These are phyloP conservation scores for Phytophthora citricola DNA, from an alignment of 352 stramenopile genomes.

Conservation along the genomic window DNA sequence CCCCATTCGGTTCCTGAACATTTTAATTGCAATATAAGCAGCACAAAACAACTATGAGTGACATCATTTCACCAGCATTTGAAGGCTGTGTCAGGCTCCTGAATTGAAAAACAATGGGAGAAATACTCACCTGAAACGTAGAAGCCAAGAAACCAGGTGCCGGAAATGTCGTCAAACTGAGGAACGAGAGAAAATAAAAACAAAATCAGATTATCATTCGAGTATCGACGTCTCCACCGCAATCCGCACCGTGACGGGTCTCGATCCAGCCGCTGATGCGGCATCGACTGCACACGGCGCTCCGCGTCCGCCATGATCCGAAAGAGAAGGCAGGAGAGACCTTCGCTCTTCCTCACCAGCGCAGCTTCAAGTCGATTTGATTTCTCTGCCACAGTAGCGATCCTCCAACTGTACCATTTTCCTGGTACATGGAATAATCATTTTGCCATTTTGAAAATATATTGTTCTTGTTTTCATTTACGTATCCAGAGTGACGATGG, in stretches of 20 bases:
- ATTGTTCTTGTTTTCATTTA: neutral
- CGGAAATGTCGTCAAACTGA: constrained; percentile 74
- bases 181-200: neutral
- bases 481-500: constrained; percentile 21
- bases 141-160: constrained; percentile 64
- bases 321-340: neutral
- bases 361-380: constrained; percentile 32
- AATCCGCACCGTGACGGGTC: constrained; percentile 55
- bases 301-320: constrained; percentile 28
- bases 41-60: constrained; percentile 1
- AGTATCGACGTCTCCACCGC: neutral
- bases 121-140: constrained; percentile 46
- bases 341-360: constrained; percentile 7
- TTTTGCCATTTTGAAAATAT: neutral
- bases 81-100: neutral
- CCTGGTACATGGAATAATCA: neutral
- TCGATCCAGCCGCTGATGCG: constrained; percentile 55
- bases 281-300: constrained; percentile 51
- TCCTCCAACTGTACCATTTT: neutral
- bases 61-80: no score
- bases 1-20: constrained; percentile 25
- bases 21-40: neutral
- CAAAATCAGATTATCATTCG: neutral
- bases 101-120: neutral
- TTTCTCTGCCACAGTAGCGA: constrained; percentile 32